A percentile compares a stretch with the other conserved stretches of the same genome.
Evolutionary conservation across 495 filamentous ascomycete genomes (phyloP).

Genomic region (Cudoniella acicularis): DNA sequence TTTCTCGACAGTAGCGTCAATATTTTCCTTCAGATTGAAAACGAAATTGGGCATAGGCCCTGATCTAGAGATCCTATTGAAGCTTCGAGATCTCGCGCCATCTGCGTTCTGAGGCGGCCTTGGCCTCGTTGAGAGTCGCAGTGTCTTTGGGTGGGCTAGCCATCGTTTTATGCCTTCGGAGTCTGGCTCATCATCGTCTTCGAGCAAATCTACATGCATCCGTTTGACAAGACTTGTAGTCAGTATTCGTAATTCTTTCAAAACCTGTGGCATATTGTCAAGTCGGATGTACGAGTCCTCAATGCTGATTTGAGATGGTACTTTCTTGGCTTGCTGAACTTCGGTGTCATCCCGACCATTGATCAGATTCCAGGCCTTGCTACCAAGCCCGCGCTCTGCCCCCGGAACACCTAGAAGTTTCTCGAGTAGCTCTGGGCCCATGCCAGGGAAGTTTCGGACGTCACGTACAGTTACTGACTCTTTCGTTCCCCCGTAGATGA

Average conservation of each 20-base stretch:
- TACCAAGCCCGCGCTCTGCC: constrained; percentile 62
- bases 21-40: constrained; percentile 55
- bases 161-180: constrained; percentile 40
- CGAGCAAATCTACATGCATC: constrained; percentile 73
- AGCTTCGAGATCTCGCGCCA: constrained; percentile 43
- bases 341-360: constrained; percentile 62
- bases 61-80: constrained; percentile 67
- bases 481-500: constrained; percentile 43
- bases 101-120: constrained; percentile 53
- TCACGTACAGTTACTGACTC: constrained; percentile 60
- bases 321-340: constrained; percentile 63
- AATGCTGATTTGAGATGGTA: constrained; percentile 89
- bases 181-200: constrained; percentile 34
- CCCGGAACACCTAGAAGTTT: constrained; percentile 66
- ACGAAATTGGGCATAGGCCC: constrained; percentile 66
- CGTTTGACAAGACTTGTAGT: constrained; percentile 68
- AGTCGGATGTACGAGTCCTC: constrained; percentile 80
- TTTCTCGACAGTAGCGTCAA: constrained; percentile 57
- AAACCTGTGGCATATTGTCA: constrained; percentile 53
- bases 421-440: constrained; percentile 59
- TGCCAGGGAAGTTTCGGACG: constrained; percentile 55
- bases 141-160: constrained; percentile 64
- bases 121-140: constrained; percentile 74
- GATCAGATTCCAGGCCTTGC: constrained; percentile 56
- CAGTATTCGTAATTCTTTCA: constrained; percentile 58